Conservation (phyloP, 1,139 yeast species). For the Blastobotrys malaysiensis region DNA sequence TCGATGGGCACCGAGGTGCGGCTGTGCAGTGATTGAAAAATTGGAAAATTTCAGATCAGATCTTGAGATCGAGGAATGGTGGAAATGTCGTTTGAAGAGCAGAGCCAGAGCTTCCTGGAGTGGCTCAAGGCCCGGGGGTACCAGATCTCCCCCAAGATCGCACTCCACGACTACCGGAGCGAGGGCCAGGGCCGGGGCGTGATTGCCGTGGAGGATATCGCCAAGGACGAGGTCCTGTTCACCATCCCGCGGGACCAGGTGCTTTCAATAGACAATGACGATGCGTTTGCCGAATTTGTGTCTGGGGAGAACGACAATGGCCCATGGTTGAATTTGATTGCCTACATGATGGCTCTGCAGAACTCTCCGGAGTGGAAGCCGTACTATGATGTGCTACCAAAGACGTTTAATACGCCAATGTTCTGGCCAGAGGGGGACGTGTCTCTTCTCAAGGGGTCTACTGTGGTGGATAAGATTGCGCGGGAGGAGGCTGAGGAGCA, state of each 20-base stretch:
- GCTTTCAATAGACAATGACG: constrained; percentile 54
- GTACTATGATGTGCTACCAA: constrained; percentile 69
- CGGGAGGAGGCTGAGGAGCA: constrained; percentile 57
- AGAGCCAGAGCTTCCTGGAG: constrained; percentile 32
- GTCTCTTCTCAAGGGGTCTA: constrained; percentile 66
- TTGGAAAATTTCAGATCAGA: neutral
- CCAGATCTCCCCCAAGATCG: constrained; percentile 49
- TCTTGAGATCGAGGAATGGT: neutral
- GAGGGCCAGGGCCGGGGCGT: constrained; percentile 73
- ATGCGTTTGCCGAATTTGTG: constrained; percentile 35
- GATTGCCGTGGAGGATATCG: constrained; percentile 57
- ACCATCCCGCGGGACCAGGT: constrained; percentile 56
- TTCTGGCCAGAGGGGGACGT: constrained; percentile 57
- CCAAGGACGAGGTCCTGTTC: constrained; percentile 57
- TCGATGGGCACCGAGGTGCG: neutral
- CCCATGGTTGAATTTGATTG: constrained; percentile 75
- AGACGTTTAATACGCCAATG: constrained; percentile 61
- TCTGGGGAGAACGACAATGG: constrained; percentile 36
- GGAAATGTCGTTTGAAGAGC: constrained; percentile 1
- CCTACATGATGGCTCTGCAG: constrained; percentile 55
- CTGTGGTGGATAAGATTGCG: constrained; percentile 66
- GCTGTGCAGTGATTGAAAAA: neutral
- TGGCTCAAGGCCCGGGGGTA: constrained; percentile 53
- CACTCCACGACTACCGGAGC: constrained; percentile 54
- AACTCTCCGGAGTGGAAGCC: constrained; percentile 54